A percentile compares a stretch with the other conserved stretches of the same genome.
Evolutionary conservation across 1,139 yeast species (phyloP).

Genomic region (Ogataea hybrid): DNA sequence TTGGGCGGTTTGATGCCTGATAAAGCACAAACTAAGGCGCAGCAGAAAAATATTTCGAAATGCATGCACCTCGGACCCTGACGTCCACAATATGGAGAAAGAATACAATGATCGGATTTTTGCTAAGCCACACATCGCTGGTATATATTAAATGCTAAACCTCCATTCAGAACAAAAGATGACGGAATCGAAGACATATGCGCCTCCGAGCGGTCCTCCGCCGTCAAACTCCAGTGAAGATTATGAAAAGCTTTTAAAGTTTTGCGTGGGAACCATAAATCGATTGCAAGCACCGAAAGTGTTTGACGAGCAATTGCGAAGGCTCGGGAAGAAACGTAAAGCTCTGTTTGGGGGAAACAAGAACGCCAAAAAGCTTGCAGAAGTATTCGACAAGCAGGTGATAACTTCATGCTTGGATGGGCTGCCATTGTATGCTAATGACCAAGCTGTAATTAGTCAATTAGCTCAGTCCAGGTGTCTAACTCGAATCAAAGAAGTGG

Average conservation of each 20-base stretch:
- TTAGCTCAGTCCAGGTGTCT: constrained; percentile 19
- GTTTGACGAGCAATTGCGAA: constrained; percentile 19
- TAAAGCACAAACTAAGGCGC: constrained; percentile 14
- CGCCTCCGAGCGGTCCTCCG: constrained; percentile 17
- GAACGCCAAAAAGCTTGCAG: constrained; percentile 16
- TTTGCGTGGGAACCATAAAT: constrained; percentile 19
- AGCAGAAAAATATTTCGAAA: constrained; percentile 3
- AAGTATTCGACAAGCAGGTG: constrained; percentile 8
- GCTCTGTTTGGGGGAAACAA: constrained; percentile 20
- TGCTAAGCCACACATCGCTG: constrained; percentile 1
- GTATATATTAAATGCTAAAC: no score
- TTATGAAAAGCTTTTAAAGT: constrained; percentile 16
- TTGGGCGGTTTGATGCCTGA: constrained; percentile 12
- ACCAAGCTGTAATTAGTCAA: constrained; percentile 18
- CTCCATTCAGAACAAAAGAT: no score
- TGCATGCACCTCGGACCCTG: not conserved
- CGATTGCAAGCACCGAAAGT: constrained; percentile 22
- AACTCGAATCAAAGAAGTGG: constrained; percentile 20
- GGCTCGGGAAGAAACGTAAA: constrained; percentile 20
- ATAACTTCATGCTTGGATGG: constrained; percentile 8
- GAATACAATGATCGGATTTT: not conserved
- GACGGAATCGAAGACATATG: constrained; percentile 1
- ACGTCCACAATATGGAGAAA: not conserved
- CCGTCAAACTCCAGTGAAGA: constrained; percentile 14
- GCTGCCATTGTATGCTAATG: constrained; percentile 16